These are phyloP conservation scores for Corylus avellana DNA, from an alignment of 306 rosid genomes.

Conservation along the genomic window DNA sequence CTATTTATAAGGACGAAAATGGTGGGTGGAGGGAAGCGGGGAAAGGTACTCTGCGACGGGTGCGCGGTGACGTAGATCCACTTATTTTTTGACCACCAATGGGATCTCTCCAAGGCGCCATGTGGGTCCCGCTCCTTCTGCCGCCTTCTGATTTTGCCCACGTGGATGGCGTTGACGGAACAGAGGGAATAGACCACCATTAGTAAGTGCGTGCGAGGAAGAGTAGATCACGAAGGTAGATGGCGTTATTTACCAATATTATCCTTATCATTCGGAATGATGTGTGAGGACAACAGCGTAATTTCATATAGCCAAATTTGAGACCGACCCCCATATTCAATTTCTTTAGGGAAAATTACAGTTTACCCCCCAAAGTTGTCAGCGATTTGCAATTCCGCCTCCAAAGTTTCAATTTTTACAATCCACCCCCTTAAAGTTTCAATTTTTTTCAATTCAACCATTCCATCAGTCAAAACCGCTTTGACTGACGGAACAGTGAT, in stretches of 20 bases:
- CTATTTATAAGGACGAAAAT: neutral
- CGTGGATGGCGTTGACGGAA: neutral
- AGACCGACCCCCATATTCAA: too few relatives aligned
- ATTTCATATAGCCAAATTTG: too few relatives aligned
- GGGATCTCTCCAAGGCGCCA: neutral
- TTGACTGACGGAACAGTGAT: too few relatives aligned
- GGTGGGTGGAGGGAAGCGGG: neutral
- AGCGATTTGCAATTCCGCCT: too few relatives aligned
- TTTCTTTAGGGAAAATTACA: too few relatives aligned
- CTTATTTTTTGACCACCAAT: neutral
- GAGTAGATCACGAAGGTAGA: neutral
- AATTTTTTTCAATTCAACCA: too few relatives aligned
- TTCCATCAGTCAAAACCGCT: too few relatives aligned
- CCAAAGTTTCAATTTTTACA: too few relatives aligned
- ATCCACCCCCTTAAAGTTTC: too few relatives aligned
- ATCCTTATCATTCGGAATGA: too few relatives aligned
- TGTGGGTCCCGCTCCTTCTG: neutral
- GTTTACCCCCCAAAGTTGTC: too few relatives aligned
- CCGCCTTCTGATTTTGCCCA: neutral
- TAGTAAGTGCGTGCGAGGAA: neutral
- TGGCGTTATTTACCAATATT: neutral
- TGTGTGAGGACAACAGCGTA: too few relatives aligned
- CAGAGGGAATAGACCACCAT: neutral
- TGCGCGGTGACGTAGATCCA: conserved; percentile 38
- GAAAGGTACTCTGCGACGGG: neutral